Base-by-base conservation (phyloP, 1,284 basidiomycete genomes). In the Ceratobasidium sp. region DNA sequence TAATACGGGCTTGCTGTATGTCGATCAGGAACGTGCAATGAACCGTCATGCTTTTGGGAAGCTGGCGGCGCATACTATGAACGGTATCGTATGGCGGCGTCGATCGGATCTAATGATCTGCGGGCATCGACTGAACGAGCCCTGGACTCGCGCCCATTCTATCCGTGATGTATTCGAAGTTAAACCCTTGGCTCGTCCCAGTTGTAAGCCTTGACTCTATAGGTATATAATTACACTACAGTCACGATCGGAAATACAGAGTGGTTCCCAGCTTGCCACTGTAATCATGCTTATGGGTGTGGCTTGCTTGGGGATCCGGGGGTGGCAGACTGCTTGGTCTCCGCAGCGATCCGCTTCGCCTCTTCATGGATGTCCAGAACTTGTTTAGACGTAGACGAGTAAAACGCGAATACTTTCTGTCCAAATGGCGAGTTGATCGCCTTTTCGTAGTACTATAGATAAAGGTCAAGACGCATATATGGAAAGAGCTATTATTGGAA, bases 301-400 rank as follows among this genome's bases (percentile, higher is more conserved):
- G 49, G 33, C 36, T 64, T 50, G 11, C 75, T 71, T 14, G 74
- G 69, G 8, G 70, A 72, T 1, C 72, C 68, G 11, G 74, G 49
- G 14, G 71, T 67, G 4, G 72, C 71, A 9, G 75, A 30, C 23
- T 44, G 57, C 75, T 88, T 87, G 73, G 90, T 84, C 68, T 82
- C 78, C 23, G 83, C 82, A 29, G 85, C 83, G 74, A 94, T 90
- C 49, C 93, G 85, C 69, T 83, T 81, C 1, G 93, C 93, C 77
- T 95, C 93, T 74, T 93, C 91, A 75, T 94, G 93, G 64, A 95
- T 92, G 75, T 95, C 92, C 41, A 82, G 76, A 16, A 91, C 85
- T 75, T 93, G 88, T 78, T 94, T 95, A 30, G 86, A 82, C 0
- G 91, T 91, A 23, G 78, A 80, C 8, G 90, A 92, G 80, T 95